Conservation (phyloP, 768 basidiomycete genomes). For the Chalciporus chontae region DNA sequence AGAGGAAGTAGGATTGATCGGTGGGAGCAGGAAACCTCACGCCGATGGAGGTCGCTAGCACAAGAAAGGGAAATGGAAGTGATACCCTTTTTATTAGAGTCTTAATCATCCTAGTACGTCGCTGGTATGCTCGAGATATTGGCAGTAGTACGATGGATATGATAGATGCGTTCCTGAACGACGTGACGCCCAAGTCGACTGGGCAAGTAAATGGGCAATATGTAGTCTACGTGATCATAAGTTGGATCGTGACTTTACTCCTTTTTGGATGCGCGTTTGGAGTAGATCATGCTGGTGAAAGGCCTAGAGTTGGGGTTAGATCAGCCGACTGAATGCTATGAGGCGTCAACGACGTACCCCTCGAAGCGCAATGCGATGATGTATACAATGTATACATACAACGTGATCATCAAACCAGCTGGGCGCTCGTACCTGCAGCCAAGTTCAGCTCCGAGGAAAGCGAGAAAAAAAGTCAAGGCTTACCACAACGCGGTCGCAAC, state of each 20-base stretch:
- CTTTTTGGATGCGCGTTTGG: conserved; percentile 39
- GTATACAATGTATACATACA: conserved; percentile 84
- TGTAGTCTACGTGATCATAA: not conserved
- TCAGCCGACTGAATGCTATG: not conserved
- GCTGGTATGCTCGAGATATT: not conserved
- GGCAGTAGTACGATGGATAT: not conserved
- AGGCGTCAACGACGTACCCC: conserved; percentile 54
- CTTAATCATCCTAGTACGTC: not conserved
- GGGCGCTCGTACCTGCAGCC: conserved; percentile 74
- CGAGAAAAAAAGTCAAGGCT: conserved; percentile 30
- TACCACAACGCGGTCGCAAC: conserved; percentile 83
- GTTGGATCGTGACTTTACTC: conserved; percentile 8
- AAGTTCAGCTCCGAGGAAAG: not conserved
- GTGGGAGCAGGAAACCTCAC: conserved; percentile 12
- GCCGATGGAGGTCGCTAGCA: not conserved
- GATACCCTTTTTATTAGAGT: not conserved
- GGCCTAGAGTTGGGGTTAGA: conserved; percentile 41
- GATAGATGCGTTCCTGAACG: no score
- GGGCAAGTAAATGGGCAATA: no score
- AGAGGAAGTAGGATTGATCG: conserved; percentile 17
- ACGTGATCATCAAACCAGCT: conserved; percentile 74
- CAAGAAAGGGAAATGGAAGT: not conserved
- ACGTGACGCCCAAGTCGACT: no score
- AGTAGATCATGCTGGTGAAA: conserved; percentile 82
- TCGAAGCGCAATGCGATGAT: conserved; percentile 82